Conservation (phyloP, 768 basidiomycete genomes). For the Suillus brevipes region DNA sequence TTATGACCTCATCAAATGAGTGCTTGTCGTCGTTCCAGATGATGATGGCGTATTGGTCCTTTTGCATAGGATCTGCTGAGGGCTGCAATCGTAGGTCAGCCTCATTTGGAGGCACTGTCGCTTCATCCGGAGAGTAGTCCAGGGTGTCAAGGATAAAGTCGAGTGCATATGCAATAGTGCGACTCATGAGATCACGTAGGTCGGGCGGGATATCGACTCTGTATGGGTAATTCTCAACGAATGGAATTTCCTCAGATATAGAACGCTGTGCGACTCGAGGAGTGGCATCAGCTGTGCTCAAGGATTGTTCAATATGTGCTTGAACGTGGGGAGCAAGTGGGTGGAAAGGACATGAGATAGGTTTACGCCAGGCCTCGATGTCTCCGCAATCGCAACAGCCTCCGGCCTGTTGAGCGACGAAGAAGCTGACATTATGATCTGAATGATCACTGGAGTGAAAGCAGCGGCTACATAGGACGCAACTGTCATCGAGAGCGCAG, state of each 20-base stretch:
- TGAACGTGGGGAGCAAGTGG: conserved; percentile 45
- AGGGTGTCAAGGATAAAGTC: conserved; percentile 85
- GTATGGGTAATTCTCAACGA: conserved; percentile 59
- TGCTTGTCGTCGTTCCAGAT: conserved; percentile 99
- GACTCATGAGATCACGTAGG: conserved; percentile 70
- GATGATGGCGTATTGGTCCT: conserved; percentile 78
- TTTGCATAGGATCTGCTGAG: conserved; percentile 75
- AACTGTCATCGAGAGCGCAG: conserved; percentile 87
- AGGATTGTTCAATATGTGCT: conserved; percentile 16
- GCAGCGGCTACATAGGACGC: conserved; percentile 86
- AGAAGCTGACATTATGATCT: conserved; percentile 91
- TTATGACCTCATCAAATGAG: conserved; percentile 84
- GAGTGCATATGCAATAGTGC: conserved; percentile 73
- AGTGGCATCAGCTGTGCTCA: conserved; percentile 35
- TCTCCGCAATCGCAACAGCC: conserved; percentile 97
- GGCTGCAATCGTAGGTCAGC: conserved; percentile 72
- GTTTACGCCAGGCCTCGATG: conserved; percentile 76
- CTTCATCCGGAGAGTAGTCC: conserved; percentile 80
- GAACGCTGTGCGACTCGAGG: conserved; percentile 43
- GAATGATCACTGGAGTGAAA: conserved; percentile 86
- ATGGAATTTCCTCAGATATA: conserved; percentile 52
- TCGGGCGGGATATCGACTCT: conserved; percentile 60
- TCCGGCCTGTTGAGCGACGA: conserved; percentile 87
- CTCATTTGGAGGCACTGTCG: conserved; percentile 62
- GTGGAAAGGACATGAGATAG: conserved; percentile 73